Evolutionary conservation across 2,329 filamentous ascomycete genomes (phyloP), one percentile per base, ranked within the genome.

Genomic region (Fusarium decemcellulare): DNA sequence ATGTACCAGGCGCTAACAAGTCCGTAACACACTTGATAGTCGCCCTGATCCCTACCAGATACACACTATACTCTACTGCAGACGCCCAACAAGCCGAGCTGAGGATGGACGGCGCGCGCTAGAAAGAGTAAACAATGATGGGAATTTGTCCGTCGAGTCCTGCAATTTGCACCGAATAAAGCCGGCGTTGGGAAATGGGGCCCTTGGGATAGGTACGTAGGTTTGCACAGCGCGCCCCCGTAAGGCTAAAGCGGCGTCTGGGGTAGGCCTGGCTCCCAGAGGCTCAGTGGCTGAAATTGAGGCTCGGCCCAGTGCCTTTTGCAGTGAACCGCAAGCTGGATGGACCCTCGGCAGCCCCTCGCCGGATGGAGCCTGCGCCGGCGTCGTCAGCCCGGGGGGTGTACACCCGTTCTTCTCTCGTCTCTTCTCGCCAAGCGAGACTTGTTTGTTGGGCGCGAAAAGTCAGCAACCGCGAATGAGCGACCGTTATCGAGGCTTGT

Each of bases 281-380:
- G 50, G 34, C 52, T 54, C 44, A 60, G 64, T 60, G 64, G 59
- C 57, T 55, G 42, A 23, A 23, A 39, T 61, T 65, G 64, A 68
- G 64, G 66, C 66, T 68, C 66, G 60, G 64, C 52, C 43, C 52
- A 53, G 50, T 27, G 34, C 39, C 48, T 23, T 23, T 23, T 51
- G 48, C 18, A 51, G 23, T 32, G 47, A 36, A 30, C 46, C 29
- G 48, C 16, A 12, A 34, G 36, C 34, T 51, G 48, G 48, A 51
- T 51, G 34, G 34, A 51, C 12, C 48, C 12, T 51, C 32, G 48
- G 32, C 48, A 32, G 32, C 8, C 12, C 48, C 12, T 51, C 32
- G 48, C 48, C 34, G 48, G 32, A 34, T 39, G 50, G 50, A 47
- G 50, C 40, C 30, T 48, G 11, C 27, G 30, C 30, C 32, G 46